Percentiles rank a stretch among this genome's conserved stretches.
Evolutionary conservation across 257 asterid genomes (phyloP).

Genomic region (Solanum verrucosum): DNA sequence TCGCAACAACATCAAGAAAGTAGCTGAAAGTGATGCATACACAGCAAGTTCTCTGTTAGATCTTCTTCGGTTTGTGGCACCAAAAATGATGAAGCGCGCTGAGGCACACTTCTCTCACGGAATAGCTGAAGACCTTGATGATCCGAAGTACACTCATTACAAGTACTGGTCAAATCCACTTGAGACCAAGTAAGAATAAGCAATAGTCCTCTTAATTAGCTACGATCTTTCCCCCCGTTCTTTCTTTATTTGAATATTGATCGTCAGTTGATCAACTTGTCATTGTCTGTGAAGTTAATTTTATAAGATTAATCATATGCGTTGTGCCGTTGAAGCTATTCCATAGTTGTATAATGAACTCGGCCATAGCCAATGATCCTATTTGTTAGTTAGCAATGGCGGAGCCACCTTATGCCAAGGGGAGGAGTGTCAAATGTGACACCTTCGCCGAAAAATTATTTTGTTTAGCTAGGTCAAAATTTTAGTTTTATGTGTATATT

Average conservation of each 20-base stretch:
- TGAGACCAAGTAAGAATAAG: conserved; percentile 1
- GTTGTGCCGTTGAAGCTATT: neutral
- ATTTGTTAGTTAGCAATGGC: neutral
- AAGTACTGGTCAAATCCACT: conserved; percentile 17
- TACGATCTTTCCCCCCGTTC: too few relatives aligned
- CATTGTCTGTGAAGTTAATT: neutral
- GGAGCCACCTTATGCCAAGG: neutral
- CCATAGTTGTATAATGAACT: neutral
- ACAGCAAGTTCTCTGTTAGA: neutral
- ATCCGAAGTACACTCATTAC: conserved; percentile 6
- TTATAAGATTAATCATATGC: neutral
- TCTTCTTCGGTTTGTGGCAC: conserved; percentile 13
- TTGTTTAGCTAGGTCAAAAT: neutral
- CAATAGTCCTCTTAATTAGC: neutral
- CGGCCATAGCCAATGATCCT: neutral
- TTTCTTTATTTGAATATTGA: neutral
- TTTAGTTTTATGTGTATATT: neutral
- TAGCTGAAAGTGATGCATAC: conserved; percentile 9
- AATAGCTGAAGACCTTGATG: conserved; percentile 11
- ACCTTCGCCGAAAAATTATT: neutral
- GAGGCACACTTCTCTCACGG: conserved; percentile 10
- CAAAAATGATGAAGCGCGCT: conserved; percentile 12
- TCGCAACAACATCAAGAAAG: neutral
- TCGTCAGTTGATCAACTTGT: neutral
- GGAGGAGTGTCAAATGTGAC: neutral